Evolutionary conservation across 306 rosid species (phyloP), one percentile per base, ranked within the genome.

Genomic region (Spatholobus suberectus): DNA sequence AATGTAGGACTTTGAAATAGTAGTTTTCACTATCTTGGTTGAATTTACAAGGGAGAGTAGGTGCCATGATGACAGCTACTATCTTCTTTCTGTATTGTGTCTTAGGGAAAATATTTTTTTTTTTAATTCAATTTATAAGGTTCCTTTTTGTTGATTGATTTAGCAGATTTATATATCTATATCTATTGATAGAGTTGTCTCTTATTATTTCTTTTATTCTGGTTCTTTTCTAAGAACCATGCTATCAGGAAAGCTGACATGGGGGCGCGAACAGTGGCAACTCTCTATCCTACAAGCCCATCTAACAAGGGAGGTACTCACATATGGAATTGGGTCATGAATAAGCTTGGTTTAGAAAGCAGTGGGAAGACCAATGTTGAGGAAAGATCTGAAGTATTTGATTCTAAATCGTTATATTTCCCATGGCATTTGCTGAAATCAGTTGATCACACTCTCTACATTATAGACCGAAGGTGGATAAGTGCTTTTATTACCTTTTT

Each of bases 341-440:
- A 70, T 78, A 92, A 79, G 85, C 79, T 96, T 82, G 97, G 99
- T 63, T 80, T 88, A 58, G 86, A 86, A 81, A 86, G 84, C 82
- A 70, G 37, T 43, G 80, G 41, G 77, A 82, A 75, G 76, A 84
- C 77, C 61, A 40, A 21, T 81, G 85, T 46, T 44, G 90, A 81
- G 61, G 86, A 82, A 86, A 84, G 74, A 79, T 23, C 90, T 18
- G 89, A 90, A 81, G 93, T 79, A 63, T 81, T 81, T 61, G 92
- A 86, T 90, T 55, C 88, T 41, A 81, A 81, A 44, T 75, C 91
- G 8, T 84, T 92, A 63, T 54, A 77, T 85, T 96, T 87, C 79
- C 99, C 99, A n/a, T 96, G 99, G 98, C 93, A 96, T 86, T 70
- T 96, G 80, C 82, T 96, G 70, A 89, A 89, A 84, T 88, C 93